Base-by-base conservation (phyloP, 495 filamentous ascomycete genomes). In the Penicillium lividum region DNA sequence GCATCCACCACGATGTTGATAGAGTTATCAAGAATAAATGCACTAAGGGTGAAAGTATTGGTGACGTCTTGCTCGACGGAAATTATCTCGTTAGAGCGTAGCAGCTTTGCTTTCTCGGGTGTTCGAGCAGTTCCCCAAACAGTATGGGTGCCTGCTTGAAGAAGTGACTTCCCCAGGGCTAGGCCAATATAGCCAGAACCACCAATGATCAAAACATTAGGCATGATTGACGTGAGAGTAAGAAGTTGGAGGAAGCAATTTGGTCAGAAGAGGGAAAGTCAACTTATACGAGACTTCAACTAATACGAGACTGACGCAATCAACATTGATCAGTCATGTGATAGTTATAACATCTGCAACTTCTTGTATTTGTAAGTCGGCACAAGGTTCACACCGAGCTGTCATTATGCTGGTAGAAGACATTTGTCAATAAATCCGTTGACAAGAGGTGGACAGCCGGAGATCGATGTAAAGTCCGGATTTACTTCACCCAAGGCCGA, bases 151-250 rank as follows among this genome's bases (percentile, higher is more conserved):
- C 74, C 73, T 0, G 57, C 58, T 25, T 64, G 65, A 42, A 77
- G 42, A 38, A 79, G 71, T 8, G 68, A 61, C 31, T 63, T 57
- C 27, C 61, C 59, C n/a, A 80, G 54, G 0, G 72, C 53, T 13
- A 62, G 62, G 53, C 77, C 77, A 7, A 79, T 51, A 56, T 75
- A 77, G 50, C 77, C 77, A 25, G 74, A 71, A n/a, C 70, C 77
- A 22, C 77, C 77, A 54, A 78, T 42, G 42, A 79, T 61, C 33
- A 80, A 72, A 45, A 80, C 53, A 59, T 71, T 72, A n/a, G 68
- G 63, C 77, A 79, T 79, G 18, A 13, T 45, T 18, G 13, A 43
- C n/a, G 5, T 44, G 15, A 15, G n/a, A 44, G 40, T 15, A n/a
- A 44, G 18, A 0, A 27, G 18, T 9, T 33, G 31, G 10, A 33